phyloP scores from a whole-genome alignment of 129 eudicot species.

The Oenanthe sinensis region DNA sequence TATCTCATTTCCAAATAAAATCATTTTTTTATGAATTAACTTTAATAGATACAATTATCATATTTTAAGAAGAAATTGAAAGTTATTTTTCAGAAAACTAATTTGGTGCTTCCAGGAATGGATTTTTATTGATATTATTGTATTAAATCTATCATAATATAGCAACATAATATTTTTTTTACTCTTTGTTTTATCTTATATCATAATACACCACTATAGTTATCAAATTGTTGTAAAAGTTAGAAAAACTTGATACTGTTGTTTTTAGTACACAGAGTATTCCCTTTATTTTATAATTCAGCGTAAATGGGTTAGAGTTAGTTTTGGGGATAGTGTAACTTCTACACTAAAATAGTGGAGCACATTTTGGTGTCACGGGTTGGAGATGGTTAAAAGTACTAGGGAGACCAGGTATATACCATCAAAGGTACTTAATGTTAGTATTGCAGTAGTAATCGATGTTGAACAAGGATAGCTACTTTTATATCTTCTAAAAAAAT shows the following conservation, averaged over 20 bases:
- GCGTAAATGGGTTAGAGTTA: neutral
- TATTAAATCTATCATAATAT: too few species aligned
- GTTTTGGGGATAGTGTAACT: neutral
- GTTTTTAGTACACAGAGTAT: neutral
- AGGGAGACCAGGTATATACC: neutral
- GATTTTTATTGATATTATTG: too few species aligned
- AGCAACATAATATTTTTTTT: too few species aligned
- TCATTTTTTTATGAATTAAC: neutral
- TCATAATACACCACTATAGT: neutral
- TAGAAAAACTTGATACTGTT: neutral
- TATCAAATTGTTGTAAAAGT: neutral
- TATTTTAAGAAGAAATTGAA: too few species aligned
- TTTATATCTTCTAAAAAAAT: neutral
- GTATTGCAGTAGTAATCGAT: neutral
- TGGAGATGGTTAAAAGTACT: neutral
- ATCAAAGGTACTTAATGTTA: neutral
- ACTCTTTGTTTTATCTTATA: neutral
- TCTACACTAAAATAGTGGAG: neutral
- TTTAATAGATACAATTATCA: neutral
- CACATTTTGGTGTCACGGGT: neutral
- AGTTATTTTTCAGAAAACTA: too few species aligned
- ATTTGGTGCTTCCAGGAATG: neutral
- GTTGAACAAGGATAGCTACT: neutral
- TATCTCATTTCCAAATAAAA: neutral
- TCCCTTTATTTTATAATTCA: neutral